Evolutionary conservation across 805 yeast species (phyloP).

Genomic region (Ogataea paraovalis): DNA sequence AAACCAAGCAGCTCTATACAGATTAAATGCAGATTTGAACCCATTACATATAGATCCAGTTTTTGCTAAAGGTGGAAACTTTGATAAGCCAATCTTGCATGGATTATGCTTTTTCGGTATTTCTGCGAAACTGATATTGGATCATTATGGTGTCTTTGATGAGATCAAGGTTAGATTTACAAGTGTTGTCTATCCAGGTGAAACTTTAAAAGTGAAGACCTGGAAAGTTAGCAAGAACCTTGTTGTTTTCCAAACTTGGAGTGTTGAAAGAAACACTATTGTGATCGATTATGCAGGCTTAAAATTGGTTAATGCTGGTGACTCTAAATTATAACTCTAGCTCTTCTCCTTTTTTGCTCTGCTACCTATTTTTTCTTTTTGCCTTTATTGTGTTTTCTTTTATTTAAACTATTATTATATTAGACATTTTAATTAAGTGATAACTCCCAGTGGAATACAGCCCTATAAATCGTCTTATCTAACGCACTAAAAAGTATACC

Average conservation of each 20-base stretch:
- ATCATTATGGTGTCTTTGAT: slow-evolving; percentile 73
- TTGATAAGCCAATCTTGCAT: slow-evolving; percentile 83
- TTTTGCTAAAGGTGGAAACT: slow-evolving; percentile 84
- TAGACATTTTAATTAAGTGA: not conserved
- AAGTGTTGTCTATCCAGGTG: slow-evolving; percentile 93
- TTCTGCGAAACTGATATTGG: slow-evolving; percentile 68
- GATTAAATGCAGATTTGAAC: slow-evolving; percentile 90
- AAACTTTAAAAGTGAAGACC: slow-evolving; percentile 70
- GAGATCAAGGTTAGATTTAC: slow-evolving; percentile 90
- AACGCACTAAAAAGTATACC: too few relatives aligned
- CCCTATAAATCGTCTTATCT: too few relatives aligned
- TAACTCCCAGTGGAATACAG: not conserved
- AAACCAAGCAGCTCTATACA: slow-evolving; percentile 84
- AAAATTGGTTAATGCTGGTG: slow-evolving; percentile 38
- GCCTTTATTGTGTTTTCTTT: not conserved
- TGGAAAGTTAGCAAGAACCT: slow-evolving; percentile 73
- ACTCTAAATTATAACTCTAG: slow-evolving; percentile 20
- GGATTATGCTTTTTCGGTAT: slow-evolving; percentile 90
- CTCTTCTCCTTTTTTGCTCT: slow-evolving; percentile 1
- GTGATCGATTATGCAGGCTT: slow-evolving; percentile 89
- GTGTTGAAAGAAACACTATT: slow-evolving; percentile 68
- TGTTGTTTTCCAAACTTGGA: slow-evolving; percentile 77
- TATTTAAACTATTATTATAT: not conserved
- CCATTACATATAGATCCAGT: slow-evolving; percentile 94
- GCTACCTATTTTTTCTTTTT: slow-evolving; percentile 5